Evolutionary conservation across 2,329 filamentous ascomycete genomes (phyloP).

Genomic region (Colletotrichum liriopes): DNA sequence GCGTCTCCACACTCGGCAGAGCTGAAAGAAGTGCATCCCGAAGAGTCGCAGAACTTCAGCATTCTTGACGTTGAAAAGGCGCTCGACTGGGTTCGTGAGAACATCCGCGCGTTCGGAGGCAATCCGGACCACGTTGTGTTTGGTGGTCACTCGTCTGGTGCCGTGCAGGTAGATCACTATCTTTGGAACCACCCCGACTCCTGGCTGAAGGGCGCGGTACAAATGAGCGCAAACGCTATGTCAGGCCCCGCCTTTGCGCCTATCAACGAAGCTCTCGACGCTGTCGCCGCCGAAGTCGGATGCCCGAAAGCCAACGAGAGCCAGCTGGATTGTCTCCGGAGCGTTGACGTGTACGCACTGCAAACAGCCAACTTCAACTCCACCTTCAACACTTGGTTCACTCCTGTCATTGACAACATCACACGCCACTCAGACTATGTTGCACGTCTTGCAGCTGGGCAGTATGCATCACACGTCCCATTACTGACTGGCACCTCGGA

Average conservation of each 20-base stretch:
- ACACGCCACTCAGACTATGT: conserved; percentile 54
- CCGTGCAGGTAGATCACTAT: conserved; percentile 58
- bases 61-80: conserved; percentile 56
- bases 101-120: conserved; percentile 60
- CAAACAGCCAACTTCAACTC: conserved; percentile 53
- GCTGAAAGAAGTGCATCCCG: conserved; percentile 50
- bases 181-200: conserved; percentile 58
- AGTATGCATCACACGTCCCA: conserved; percentile 54
- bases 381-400: conserved; percentile 60
- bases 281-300: conserved; percentile 55
- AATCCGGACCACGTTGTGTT: conserved; percentile 62
- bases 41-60: conserved; percentile 48
- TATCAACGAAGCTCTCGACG: conserved; percentile 54
- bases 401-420: conserved; percentile 54
- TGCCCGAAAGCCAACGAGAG: conserved; percentile 50
- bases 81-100: conserved; percentile 58
- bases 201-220: conserved; percentile 55
- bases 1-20: conserved; percentile 60
- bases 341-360: conserved; percentile 49
- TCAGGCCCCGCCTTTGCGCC: conserved; percentile 58
- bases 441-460: conserved; percentile 46
- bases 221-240: conserved; percentile 60
- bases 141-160: conserved; percentile 58
- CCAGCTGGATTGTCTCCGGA: conserved; percentile 57
- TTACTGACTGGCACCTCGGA: conserved; percentile 54